Evolutionary conservation across 192 early-diverging fungal species (phyloP).

Genomic region (Umbelopsis vinacea): DNA sequence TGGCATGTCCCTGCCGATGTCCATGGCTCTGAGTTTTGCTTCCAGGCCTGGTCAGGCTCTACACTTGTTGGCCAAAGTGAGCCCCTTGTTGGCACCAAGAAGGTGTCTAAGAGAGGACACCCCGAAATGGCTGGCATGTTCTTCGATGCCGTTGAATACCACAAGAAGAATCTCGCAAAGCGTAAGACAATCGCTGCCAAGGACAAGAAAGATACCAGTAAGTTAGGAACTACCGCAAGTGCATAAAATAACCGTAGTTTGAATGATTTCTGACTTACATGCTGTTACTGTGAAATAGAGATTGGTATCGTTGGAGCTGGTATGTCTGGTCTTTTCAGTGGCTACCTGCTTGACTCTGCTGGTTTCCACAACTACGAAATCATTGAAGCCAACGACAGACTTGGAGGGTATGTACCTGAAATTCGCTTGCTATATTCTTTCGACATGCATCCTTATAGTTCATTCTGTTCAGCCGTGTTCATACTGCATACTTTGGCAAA

Average conservation of each 20-base stretch:
- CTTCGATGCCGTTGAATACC: slow-evolving; percentile 27
- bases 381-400: slow-evolving; percentile 32
- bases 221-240: background rate
- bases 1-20: slow-evolving; percentile 22
- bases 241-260: too few relatives aligned
- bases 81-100: background rate
- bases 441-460: background rate
- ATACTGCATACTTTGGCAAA: slow-evolving; percentile 40
- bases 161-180: slow-evolving; percentile 21
- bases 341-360: slow-evolving; percentile 28
- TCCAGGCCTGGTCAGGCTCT: slow-evolving; percentile 12
- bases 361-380: slow-evolving; percentile 34
- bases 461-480: slow-evolving; percentile 20
- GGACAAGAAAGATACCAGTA: slow-evolving; percentile 24
- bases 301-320: slow-evolving; percentile 40
- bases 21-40: background rate
- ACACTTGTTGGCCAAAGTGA: slow-evolving; percentile 18
- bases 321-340: slow-evolving; percentile 37
- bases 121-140: slow-evolving; percentile 24
- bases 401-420: slow-evolving; percentile 27
- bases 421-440: background rate
- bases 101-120: slow-evolving; percentile 23
- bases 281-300: background rate
- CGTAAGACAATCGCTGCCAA: background rate
- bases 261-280: too few relatives aligned